Evolutionary conservation across 805 yeast genomes (phyloP).

Genomic region (Lachancea kluyveri): DNA sequence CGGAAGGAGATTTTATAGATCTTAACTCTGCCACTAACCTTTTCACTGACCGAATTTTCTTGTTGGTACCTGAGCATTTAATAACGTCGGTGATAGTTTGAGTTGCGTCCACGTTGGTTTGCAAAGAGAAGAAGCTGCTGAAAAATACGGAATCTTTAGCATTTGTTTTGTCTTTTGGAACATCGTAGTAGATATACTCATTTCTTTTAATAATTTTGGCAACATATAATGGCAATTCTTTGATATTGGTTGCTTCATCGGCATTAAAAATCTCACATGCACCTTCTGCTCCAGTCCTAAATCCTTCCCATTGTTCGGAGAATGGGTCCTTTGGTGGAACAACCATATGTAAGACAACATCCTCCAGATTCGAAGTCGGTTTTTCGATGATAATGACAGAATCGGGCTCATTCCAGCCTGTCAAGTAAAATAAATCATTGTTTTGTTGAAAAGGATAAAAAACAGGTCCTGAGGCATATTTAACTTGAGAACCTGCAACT

Average conservation of each 20-base stretch:
- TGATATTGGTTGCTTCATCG: slow-evolving; percentile 57
- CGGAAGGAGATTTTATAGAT: slow-evolving; percentile 68
- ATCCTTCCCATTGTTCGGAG: slow-evolving; percentile 94
- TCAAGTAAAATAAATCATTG: slow-evolving; percentile 76
- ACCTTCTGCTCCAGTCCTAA: slow-evolving; percentile 79
- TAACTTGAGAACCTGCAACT: slow-evolving; percentile 62
- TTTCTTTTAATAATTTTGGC: slow-evolving; percentile 42
- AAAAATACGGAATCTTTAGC: slow-evolving; percentile 23
- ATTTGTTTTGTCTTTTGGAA: slow-evolving; percentile 22
- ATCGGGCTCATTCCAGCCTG: slow-evolving; percentile 92
- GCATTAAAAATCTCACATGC: slow-evolving; percentile 83
- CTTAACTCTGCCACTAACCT: slow-evolving; percentile 36
- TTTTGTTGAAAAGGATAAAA: slow-evolving; percentile 91
- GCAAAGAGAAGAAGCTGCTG: slow-evolving; percentile 25
- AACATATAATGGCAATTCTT: slow-evolving; percentile 38
- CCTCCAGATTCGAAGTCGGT: slow-evolving; percentile 44
- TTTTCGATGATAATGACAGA: slow-evolving; percentile 65
- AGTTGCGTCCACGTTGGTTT: slow-evolving; percentile 19
- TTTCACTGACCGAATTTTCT: slow-evolving; percentile 27
- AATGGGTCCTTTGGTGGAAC: slow-evolving; percentile 77
- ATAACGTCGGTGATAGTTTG: slow-evolving; percentile 26
- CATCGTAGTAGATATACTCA: slow-evolving; percentile 51
- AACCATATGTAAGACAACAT: slow-evolving; percentile 63
- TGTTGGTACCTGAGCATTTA: slow-evolving; percentile 23
- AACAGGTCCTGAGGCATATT: slow-evolving; percentile 84